Evolutionary conservation across 108 stramenopile species (phyloP).

Genomic region (Licmophora abbreviata): DNA sequence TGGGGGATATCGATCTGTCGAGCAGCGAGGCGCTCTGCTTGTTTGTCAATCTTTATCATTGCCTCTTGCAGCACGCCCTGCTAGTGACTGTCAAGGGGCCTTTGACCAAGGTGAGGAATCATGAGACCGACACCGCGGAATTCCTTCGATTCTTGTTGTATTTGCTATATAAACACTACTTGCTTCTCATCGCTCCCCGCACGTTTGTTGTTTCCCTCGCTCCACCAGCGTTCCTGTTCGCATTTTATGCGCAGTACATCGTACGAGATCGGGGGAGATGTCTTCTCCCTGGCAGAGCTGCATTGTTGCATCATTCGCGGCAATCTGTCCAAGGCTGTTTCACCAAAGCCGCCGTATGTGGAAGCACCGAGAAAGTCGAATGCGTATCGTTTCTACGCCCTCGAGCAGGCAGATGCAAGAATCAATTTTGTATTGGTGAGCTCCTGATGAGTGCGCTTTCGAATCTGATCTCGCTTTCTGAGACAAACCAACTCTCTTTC

Average conservation of each 20-base stretch:
- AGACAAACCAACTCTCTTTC: neutral
- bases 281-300: constrained; percentile 92
- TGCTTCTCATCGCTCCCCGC: too few species aligned
- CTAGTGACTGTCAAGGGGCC: constrained; percentile 81
- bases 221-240: constrained; percentile 27
- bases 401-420: constrained; percentile 53
- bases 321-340: constrained; percentile 49
- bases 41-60: constrained; percentile 91
- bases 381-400: constrained; percentile 57
- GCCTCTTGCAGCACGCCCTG: constrained; percentile 85
- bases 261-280: constrained; percentile 91
- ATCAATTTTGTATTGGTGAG: constrained; percentile 70
- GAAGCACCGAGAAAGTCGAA: constrained; percentile 68
- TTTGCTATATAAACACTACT: too few species aligned
- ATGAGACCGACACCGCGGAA: too few species aligned
- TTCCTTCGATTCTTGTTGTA: neutral
- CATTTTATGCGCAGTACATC: constrained; percentile 78
- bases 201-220: neutral
- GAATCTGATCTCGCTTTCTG: constrained; percentile 1
- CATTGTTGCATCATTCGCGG: constrained; percentile 86
- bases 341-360: constrained; percentile 55
- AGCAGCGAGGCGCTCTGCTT: constrained; percentile 69
- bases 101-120: constrained; percentile 38
- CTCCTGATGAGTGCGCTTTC: neutral
- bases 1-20: constrained; percentile 58